Evolutionary conservation across 108 stramenopile genomes (phyloP), one percentile per base, ranked within the genome.

Genomic region (Skeletonema potamos): DNA sequence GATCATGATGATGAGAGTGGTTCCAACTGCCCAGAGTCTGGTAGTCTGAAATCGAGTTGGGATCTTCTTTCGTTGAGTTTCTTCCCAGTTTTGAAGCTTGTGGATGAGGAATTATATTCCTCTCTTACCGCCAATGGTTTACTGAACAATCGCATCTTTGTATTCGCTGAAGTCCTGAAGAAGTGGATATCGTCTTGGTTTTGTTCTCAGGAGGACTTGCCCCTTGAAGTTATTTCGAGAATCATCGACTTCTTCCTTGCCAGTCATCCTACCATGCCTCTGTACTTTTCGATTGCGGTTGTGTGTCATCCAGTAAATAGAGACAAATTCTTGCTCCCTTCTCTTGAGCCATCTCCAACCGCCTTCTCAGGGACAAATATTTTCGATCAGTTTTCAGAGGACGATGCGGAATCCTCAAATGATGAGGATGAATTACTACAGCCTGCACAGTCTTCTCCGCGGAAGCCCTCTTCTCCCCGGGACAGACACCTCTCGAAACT

Each of bases 171-270:
- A 57, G 54, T 68, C 5, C 13, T 73, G 24, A 63, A 73, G 54
- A 58, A 58, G 17, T 73, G 73, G 73, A 65, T 65, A 9, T 65
- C 73, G 9, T 73, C 57, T 13, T 73, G 73, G 73, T 73, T 73
- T 48, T 65, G 56, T 46, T 73, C 54, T 29, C 36, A 58, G 17
- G 27, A 56, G 10, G 24, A 57, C 5, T 29, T 73, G 64, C 73
- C 73, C 3, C 20, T 73, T 29, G 55, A 64, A 9, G 73, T 58
- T 6, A 24, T 58, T 9, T 64, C 64, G 7, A 64, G 73, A 54
- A 27, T 73, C n/a, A 64, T 73, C 26, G 73, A 73, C 33, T 73
- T 73, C 55, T 55, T 73, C 37, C 34, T 73, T 54, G 73, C 73
- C n/a, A 73, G 73, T 36, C 73, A 73, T 44, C 64, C 73, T 15